Evolutionary conservation across 2,329 filamentous ascomycete genomes (phyloP).

Genomic region (Shiraia bambusicola): DNA sequence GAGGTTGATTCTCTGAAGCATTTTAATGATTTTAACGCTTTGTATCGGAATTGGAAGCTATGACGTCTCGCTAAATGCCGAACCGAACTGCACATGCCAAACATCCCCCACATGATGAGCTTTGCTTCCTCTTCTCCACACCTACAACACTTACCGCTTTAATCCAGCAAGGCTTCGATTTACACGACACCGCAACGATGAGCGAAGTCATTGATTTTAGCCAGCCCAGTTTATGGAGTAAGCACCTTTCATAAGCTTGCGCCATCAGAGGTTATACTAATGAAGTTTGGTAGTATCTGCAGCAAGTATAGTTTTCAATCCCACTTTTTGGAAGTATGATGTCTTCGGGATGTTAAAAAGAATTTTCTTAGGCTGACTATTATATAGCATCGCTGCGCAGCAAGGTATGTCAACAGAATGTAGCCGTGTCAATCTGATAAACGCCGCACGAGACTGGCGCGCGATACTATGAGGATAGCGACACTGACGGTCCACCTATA

Average conservation of each 20-base stretch:
- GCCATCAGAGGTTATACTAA: neutral
- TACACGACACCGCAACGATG: conserved; percentile 14
- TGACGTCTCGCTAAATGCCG: conserved; percentile 33
- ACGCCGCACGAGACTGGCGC: conserved; percentile 15
- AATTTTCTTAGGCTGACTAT: conserved; percentile 2
- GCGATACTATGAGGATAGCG: neutral
- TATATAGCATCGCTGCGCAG: conserved; percentile 73
- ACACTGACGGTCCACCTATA: conserved; percentile 40
- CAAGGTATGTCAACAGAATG: conserved; percentile 59
- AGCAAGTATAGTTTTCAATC: conserved; percentile 86
- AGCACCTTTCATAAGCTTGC: conserved; percentile 10
- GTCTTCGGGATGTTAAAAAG: neutral
- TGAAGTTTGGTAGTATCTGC: conserved; percentile 66
- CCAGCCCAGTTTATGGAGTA: conserved; percentile 52
- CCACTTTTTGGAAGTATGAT: conserved; percentile 97
- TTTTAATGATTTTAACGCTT: neutral
- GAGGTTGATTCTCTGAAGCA: no score
- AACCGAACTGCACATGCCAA: conserved; percentile 20
- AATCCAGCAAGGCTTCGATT: neutral
- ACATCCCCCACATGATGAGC: conserved; percentile 19
- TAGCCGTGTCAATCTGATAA: neutral
- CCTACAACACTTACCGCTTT: neutral
- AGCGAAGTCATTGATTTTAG: conserved; percentile 45
- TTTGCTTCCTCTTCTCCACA: conserved; percentile 2
- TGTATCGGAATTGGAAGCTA: conserved; percentile 15